Evolutionary conservation across 805 yeast species (phyloP).

Genomic region (Candida coquimbonensis): DNA sequence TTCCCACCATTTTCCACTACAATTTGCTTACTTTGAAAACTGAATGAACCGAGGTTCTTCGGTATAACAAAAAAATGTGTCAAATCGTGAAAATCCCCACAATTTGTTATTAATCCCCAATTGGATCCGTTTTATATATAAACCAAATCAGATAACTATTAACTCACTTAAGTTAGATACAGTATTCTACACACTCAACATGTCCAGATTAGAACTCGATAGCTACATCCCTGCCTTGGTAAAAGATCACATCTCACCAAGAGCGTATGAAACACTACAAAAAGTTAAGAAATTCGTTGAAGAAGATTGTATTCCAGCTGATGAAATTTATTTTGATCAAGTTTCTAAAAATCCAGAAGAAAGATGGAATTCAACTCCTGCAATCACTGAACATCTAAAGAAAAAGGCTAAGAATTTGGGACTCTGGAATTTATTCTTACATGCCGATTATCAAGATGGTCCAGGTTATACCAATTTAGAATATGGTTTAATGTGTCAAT

Average conservation of each 20-base stretch:
- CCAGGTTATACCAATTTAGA: slow-evolving; percentile 57
- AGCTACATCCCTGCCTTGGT: slow-evolving; percentile 30
- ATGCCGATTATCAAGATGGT: slow-evolving; percentile 36
- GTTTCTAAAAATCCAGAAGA: slow-evolving; percentile 30
- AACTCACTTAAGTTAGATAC: no score
- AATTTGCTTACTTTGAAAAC: no score
- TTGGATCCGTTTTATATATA: no score
- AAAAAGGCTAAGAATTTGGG: slow-evolving; percentile 44
- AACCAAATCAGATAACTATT: no score
- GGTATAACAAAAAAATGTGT: not conserved
- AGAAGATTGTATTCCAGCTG: slow-evolving; percentile 51
- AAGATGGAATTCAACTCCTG: slow-evolving; percentile 44
- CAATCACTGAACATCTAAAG: slow-evolving; percentile 44
- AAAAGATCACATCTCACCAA: slow-evolving; percentile 26
- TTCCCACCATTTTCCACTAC: no score
- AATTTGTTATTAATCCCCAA: no score
- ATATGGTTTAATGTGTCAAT: slow-evolving; percentile 59
- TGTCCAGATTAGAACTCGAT: slow-evolving; percentile 14
- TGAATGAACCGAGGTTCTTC: no score
- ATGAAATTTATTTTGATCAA: slow-evolving; percentile 35
- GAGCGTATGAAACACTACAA: slow-evolving; percentile 27
- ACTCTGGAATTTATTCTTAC: slow-evolving; percentile 53
- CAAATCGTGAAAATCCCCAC: no score
- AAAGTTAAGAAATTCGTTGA: slow-evolving; percentile 45
- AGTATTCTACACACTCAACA: not conserved